phyloP scores from a whole-genome alignment of 208 protist genomes.

The Trypanosoma conorhini region DNA sequence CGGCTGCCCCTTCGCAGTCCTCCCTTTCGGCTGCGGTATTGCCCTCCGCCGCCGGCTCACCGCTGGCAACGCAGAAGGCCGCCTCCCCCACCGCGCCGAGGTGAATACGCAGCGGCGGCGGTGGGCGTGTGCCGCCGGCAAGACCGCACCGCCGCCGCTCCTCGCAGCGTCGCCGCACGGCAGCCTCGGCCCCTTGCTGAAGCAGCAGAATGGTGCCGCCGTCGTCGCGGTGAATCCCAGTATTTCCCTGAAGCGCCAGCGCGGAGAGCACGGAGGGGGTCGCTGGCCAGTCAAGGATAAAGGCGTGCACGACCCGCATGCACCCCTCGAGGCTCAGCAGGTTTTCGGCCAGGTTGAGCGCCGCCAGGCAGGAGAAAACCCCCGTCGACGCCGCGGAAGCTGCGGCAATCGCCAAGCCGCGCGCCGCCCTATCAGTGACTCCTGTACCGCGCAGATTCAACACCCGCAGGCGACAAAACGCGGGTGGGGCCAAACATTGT shows the following conservation, averaged over 20 bases:
- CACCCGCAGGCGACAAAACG: conserved; percentile 56
- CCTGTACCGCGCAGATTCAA: conserved; percentile 60
- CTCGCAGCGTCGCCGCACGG: conserved; percentile 28
- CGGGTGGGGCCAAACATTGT: conserved; percentile 32
- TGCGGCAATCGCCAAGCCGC: conserved; percentile 51
- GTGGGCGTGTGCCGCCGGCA: neutral
- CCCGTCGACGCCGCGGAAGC: conserved; percentile 36
- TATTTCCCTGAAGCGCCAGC: conserved; percentile 56
- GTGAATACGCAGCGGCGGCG: conserved; percentile 27
- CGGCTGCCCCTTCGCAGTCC: neutral
- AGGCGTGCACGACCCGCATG: conserved; percentile 39
- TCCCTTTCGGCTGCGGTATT: neutral
- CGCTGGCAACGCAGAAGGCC: conserved; percentile 14
- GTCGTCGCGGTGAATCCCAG: conserved; percentile 30
- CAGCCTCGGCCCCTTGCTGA: conserved; percentile 23
- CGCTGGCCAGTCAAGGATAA: conserved; percentile 40
- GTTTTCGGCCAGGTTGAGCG: conserved; percentile 70
- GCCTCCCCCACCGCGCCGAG: conserved; percentile 17
- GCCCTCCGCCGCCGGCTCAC: neutral
- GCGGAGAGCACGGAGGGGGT: conserved; percentile 27
- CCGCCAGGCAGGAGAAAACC: conserved; percentile 44
- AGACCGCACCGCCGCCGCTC: conserved; percentile 10
- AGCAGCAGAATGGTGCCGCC: conserved; percentile 8
- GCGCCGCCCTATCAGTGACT: conserved; percentile 59
- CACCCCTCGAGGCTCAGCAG: conserved; percentile 57